Base-by-base conservation (phyloP, 2,329 filamentous ascomycete genomes). In the Aureobasidium pullulans region DNA sequence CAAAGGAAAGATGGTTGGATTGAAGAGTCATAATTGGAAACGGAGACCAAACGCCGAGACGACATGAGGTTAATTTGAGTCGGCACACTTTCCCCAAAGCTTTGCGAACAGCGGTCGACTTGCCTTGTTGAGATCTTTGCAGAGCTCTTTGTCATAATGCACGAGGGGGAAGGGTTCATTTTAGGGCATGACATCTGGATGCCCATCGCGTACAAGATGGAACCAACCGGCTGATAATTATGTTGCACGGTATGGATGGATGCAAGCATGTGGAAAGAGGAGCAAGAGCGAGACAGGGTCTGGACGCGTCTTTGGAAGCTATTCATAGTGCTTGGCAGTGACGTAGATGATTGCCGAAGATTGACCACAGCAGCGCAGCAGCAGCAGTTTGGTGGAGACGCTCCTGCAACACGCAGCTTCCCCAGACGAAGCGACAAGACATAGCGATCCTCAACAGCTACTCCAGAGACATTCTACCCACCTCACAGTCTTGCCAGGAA, bases 321-420 rank as follows among this genome's bases (percentile, higher is more conserved):
- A 19, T 36, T 34, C 15, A 43, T 19, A 11, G 43, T 23, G 32
- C 54, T 57, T 57, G 54, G 54, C 54, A 16, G 39, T 57, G 54
- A 57, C 54, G 54, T 57, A 57, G 43, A 34, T 15, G 32, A 47
- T 23, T 31, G 54, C 54, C 54, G 54, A 57, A 57, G 54, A 57
- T 57, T 40, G 2, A 39, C 42, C 54, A 54, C 54, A 54, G 15
- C 23, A 37, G 34, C 19, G 32, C 31, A 13, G 49, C 34, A 23
- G 11, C 11, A 16, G 34, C 23, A 28, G 36, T 28, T 52, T 19
- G 49, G 23, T 13, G 46, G 6, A 28, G 16, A 7, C 16, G 47
- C 16, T 34, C 15, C 34, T 44, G 52, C 40, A 37, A 46, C 40
- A 56, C 31, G 52, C 52, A 57, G 54, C 54, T 57, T 57, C 54